Evolutionary conservation across 1,139 yeast species (phyloP).

Genomic region (Pichia sp.): DNA sequence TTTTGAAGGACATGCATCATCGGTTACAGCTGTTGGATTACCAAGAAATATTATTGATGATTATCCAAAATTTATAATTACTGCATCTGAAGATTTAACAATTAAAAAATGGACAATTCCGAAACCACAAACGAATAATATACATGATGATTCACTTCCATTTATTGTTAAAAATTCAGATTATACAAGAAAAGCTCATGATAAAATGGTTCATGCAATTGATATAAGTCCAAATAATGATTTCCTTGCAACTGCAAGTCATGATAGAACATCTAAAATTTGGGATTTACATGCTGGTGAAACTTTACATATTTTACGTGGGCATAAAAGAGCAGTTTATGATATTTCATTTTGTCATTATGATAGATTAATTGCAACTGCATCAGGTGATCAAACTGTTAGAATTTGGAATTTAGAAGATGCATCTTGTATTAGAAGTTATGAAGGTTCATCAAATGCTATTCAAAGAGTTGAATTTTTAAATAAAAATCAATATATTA

Average conservation of each 20-base stretch:
- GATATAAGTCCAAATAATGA: conserved; percentile 88
- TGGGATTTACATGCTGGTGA: conserved; percentile 86
- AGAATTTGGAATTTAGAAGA: conserved; percentile 83
- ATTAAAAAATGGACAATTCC: conserved; percentile 86
- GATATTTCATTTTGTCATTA: conserved; percentile 75
- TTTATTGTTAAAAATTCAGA: conserved; percentile 47
- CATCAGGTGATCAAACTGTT: conserved; percentile 85
- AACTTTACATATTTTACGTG: conserved; percentile 72
- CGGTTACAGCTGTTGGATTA: conserved; percentile 76
- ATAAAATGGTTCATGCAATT: conserved; percentile 85
- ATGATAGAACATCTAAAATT: conserved; percentile 82
- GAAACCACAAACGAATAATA: conserved; percentile 23
- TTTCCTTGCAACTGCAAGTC: conserved; percentile 89
- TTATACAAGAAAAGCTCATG: conserved; percentile 93
- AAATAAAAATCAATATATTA: conserved; percentile 59
- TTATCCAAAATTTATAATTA: conserved; percentile 66
- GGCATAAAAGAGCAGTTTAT: conserved; percentile 95
- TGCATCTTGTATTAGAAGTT: conserved; percentile 68
- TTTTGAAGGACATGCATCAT: conserved; percentile 80
- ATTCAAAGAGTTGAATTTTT: conserved; percentile 76
- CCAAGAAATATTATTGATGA: conserved; percentile 49
- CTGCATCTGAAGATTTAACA: conserved; percentile 87
- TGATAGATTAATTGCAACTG: conserved; percentile 71
- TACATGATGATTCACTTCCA: conserved; percentile 6
- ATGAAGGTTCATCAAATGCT: conserved; percentile 93